phyloP scores from a whole-genome alignment of 192 early-diverging fungal species.

The Linnemannia elongata region DNA sequence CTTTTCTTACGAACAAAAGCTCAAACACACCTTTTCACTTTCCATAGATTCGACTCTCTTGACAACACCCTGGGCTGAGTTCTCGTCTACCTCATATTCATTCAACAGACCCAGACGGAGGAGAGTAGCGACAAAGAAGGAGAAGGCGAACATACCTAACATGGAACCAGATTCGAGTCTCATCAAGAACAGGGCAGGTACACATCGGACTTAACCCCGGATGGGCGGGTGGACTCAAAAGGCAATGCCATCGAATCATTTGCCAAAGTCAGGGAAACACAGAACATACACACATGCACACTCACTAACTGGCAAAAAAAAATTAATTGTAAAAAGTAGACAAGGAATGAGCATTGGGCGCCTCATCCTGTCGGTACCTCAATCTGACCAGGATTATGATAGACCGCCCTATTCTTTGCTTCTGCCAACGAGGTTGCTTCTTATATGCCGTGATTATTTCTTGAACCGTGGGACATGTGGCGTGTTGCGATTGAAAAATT shows the following conservation, averaged over 20 bases:
- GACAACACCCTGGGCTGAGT: too few species aligned
- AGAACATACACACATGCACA: not conserved
- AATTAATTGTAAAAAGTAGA: not conserved
- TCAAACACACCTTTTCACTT: too few species aligned
- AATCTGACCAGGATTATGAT: not conserved
- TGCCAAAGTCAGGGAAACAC: not conserved
- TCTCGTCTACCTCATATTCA: too few species aligned
- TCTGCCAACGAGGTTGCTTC: not conserved
- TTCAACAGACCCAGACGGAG: too few species aligned
- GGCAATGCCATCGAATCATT: not conserved
- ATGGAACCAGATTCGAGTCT: too few species aligned
- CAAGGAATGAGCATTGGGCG: not conserved
- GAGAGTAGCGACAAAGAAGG: too few species aligned
- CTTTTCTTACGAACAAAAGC: too few species aligned
- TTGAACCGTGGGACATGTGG: not conserved
- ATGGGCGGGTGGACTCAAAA: not conserved
- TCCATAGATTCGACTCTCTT: too few species aligned
- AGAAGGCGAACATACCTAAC: too few species aligned
- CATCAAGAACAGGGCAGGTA: not conserved
- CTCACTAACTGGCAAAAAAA: not conserved
- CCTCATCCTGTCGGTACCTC: not conserved
- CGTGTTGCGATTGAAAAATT: not conserved
- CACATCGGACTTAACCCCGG: not conserved
- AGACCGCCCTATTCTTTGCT: too few species aligned
- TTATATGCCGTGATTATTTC: not conserved